Evolutionary conservation across 768 basidiomycete genomes (phyloP), one percentile per base, ranked within the genome.

Genomic region (Dendrothele bispora): DNA sequence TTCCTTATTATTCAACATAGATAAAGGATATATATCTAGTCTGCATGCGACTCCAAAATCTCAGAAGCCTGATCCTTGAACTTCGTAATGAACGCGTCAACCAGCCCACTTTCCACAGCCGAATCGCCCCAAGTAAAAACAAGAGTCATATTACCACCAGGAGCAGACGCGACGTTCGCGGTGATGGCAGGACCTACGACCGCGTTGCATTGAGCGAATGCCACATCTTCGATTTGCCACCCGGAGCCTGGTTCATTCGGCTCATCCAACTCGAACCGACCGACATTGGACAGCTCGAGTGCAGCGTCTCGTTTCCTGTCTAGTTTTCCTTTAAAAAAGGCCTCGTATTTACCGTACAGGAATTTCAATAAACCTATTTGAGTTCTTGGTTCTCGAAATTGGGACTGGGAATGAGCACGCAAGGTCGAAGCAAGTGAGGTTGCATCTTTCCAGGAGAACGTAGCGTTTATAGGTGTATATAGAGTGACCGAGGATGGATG

Each of bases 241-340:
- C 20, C 39, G 11, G 48, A 48, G 18, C 24, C 54, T 0, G 7
- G 18, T 17, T 20, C 18, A 8, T 10, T 38, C 0, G 7, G 18
- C 17, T 20, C 18, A 8, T 10, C 36, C 1, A 37, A 35, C 7
- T 50, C 48, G 22, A 70, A 65, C 4, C 51, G 55, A 12, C 72
- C 72, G 12, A 69, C 42, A 53, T 75, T 75, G n/a, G 72, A 73
- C 10, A 74, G 42, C 50, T 67, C 65, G 15, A 74, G 43, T 26
- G 62, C 63, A 15, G 15, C 54, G 5, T 47, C 50, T 21, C 73
- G 58, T 53, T 71, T 70, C 51, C 55, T 60, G 14, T 66, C 69
- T 15, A 69, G 44, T 50, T 57, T 57, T 1, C 61, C 60, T 7
- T 36, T 44, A 41, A 66, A 58, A 49, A 49, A 73, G 4, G 47